Evolutionary conservation across 345 rosid species (phyloP), one percentile per base, ranked within the genome.

Genomic region (Pistacia vera): DNA sequence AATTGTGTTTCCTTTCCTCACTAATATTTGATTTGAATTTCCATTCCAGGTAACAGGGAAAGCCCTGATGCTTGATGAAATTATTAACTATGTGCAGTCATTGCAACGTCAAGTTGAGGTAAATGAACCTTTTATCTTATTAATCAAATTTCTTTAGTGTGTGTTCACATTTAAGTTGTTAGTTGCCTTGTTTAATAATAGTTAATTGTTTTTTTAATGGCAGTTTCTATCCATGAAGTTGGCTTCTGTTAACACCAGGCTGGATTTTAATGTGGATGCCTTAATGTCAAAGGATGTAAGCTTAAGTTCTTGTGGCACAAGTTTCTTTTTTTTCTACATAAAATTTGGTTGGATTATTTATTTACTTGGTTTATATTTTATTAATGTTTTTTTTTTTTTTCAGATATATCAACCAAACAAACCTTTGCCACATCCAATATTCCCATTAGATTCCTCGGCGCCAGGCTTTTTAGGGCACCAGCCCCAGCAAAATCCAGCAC

Each of bases 161-260:
- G 68, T 20, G 18, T 49, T 55, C 17, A 33, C 14, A 35, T 70
- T 41, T 41, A 18, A 28, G 49, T 54, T 4, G 55, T 38, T 11
- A 9, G 8, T 66, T 54, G 60, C 4, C 36, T 30, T 30, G 33
- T 41, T 41, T 41, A 41, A 41, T 66, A 66, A 64, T 41, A 18
- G 71, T 33, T 66, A 54, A 17, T 36, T 70, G n/a, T 18, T 62
- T 81, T 57, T 67, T 73, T 69, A 48, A 49, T 80, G 54, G 81
- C 91, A 95, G 98, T 93, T 88, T 83, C 93, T 95, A 70, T 95
- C 98, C 0, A 95, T 95, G 98, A 93, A 93, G 90, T 80, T 95
- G 83, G 87, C 98, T 75, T 86, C 98, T 63, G 94, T 93, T 74
- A 88, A 90, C 74, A 83, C 93, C 90, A 85, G 93, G 85, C 86